Percentiles rank a stretch among this genome's conserved stretches.
Conservation (phyloP, 805 yeast species). For the Priceomyces medius region DNA sequence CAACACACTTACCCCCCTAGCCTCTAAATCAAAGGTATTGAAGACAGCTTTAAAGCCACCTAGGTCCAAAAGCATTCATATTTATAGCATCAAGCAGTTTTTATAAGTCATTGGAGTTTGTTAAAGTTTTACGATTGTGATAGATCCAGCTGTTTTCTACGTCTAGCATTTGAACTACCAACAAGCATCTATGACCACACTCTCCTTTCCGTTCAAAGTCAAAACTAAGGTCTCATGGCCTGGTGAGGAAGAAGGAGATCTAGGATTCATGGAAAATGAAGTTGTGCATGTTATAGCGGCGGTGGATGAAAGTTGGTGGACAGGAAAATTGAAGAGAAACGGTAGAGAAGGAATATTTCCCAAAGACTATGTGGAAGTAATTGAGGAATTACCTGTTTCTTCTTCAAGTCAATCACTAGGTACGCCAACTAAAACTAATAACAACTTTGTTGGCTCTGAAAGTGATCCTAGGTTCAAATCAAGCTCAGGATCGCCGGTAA, state of each 20-base stretch:
- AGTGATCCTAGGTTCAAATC: slow-evolving; percentile 9
- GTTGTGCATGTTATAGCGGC: slow-evolving; percentile 75
- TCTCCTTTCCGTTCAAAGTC: slow-evolving; percentile 66
- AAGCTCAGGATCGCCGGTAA: slow-evolving; percentile 7
- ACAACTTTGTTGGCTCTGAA: background rate
- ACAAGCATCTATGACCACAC: slow-evolving; percentile 22
- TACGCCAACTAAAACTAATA: slow-evolving; percentile 6
- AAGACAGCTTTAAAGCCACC: slow-evolving; percentile 1
- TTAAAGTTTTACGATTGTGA: slow-evolving; percentile 1
- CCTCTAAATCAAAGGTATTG: background rate
- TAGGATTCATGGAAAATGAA: slow-evolving; percentile 94
- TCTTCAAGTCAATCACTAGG: slow-evolving; percentile 16
- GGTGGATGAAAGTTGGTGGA: slow-evolving; percentile 93
- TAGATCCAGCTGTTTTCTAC: background rate
- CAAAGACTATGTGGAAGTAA: slow-evolving; percentile 70
- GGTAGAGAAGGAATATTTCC: slow-evolving; percentile 86
- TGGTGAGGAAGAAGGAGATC: slow-evolving; percentile 83
- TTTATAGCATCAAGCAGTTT: too few relatives aligned
- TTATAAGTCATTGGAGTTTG: background rate
- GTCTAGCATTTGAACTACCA: background rate
- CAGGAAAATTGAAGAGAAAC: slow-evolving; percentile 76
- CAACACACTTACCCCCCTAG: background rate
- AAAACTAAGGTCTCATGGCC: slow-evolving; percentile 91
- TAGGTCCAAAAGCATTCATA: background rate
- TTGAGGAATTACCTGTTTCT: slow-evolving; percentile 32